These are phyloP conservation scores for Boletales sp. DNA, from an alignment of 768 basidiomycete species.

Conservation along the genomic window DNA sequence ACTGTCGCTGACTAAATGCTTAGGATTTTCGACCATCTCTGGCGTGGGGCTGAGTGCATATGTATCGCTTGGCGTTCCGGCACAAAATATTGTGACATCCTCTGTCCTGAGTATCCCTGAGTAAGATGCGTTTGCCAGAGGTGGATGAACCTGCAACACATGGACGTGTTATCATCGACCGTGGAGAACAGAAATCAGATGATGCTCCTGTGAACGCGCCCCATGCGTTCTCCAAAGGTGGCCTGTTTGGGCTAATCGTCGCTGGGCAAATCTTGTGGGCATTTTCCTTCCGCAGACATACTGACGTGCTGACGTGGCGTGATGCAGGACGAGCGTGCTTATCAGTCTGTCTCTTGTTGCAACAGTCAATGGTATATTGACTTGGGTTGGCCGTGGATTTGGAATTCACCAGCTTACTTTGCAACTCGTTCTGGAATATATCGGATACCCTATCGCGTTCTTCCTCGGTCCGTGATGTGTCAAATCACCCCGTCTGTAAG, in stretches of 20 bases:
- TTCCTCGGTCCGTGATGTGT: conserved; percentile 43
- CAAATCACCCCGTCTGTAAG: background rate
- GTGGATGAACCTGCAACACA: conserved; percentile 82
- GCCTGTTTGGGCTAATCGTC: conserved; percentile 78
- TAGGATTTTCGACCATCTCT: conserved; percentile 85
- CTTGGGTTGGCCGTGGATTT: conserved; percentile 86
- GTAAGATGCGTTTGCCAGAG: conserved; percentile 85
- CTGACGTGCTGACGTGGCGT: conserved; percentile 6
- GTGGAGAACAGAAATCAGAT: conserved; percentile 57
- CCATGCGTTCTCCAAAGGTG: conserved; percentile 86
- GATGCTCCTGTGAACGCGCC: conserved; percentile 70
- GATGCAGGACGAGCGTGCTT: conserved; percentile 68
- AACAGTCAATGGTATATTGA: conserved; percentile 78
- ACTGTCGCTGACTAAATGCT: conserved; percentile 2
- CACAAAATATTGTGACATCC: conserved; percentile 79
- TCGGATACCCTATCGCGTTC: conserved; percentile 87
- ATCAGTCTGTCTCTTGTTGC: conserved; percentile 82
- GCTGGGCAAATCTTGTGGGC: conserved; percentile 83
- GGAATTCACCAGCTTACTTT: conserved; percentile 80
- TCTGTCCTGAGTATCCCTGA: conserved; percentile 95
- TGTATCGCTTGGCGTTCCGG: conserved; percentile 71
- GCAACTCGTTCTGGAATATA: conserved; percentile 79
- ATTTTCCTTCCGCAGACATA: background rate
- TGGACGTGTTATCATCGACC: conserved; percentile 75
- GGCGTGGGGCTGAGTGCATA: conserved; percentile 88